Conservation (phyloP, 257 asterid genomes). For the Leptodermis oblonga region DNA sequence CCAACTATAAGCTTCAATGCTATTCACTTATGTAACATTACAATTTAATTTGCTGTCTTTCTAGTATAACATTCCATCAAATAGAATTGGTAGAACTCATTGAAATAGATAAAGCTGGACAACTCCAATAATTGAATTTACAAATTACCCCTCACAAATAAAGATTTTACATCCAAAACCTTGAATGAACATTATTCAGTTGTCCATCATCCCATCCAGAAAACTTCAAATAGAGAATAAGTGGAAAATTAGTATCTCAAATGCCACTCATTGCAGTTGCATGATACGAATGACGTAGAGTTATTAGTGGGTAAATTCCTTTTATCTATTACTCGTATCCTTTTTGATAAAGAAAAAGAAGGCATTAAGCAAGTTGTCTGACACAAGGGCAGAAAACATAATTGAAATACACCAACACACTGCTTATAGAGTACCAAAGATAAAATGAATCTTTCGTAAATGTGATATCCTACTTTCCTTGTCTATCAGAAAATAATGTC, state of each 20-base stretch:
- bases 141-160: not conserved
- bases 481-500: not conserved
- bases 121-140: not conserved
- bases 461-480: not conserved
- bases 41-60: too few species aligned
- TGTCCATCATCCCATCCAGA: not conserved
- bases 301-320: too few species aligned
- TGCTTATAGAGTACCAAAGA: not conserved
- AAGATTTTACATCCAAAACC: not conserved
- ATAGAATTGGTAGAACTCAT: not conserved
- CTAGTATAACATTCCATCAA: too few species aligned
- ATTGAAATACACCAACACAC: not conserved
- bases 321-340: not conserved
- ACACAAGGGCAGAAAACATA: not conserved
- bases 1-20: too few species aligned
- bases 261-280: not conserved
- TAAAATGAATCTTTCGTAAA: not conserved
- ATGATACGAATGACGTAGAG: not conserved
- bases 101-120: not conserved
- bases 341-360: not conserved
- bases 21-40: too few species aligned
- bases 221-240: not conserved
- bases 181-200: not conserved
- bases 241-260: not conserved
- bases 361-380: not conserved